Evolutionary conservation across 164 flowering plant species (phyloP).

Genomic region (Santalum album): DNA sequence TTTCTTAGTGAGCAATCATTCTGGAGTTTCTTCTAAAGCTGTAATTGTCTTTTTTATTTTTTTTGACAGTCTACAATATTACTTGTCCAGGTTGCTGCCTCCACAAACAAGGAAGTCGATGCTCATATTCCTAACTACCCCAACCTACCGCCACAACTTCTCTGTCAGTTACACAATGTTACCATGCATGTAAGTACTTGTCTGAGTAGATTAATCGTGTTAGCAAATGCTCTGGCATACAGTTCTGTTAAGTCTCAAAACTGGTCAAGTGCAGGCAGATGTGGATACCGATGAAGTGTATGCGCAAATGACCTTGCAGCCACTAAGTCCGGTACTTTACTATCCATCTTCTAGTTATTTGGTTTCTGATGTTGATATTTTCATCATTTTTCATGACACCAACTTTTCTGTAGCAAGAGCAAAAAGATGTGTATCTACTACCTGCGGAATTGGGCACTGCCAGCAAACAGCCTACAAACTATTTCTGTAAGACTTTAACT

Average conservation of each 20-base stretch:
- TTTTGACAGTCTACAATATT: too few relatives aligned
- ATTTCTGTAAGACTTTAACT: slow-evolving; percentile 85
- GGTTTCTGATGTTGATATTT: not conserved
- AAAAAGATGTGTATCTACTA: slow-evolving; percentile 64
- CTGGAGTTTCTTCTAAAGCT: too few relatives aligned
- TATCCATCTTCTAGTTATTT: not conserved
- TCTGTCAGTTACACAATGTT: slow-evolving; percentile 87
- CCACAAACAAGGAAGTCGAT: slow-evolving; percentile 86
- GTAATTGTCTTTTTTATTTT: not conserved
- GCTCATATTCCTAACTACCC: slow-evolving; percentile 84
- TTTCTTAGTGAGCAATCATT: too few relatives aligned
- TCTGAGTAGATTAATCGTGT: too few relatives aligned
- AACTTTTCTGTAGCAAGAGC: slow-evolving; percentile 73
- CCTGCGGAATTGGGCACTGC: slow-evolving; percentile 68
- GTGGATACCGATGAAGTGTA: slow-evolving; percentile 90
- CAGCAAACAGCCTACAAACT: slow-evolving; percentile 84
- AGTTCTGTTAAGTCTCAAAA: slow-evolving; percentile 8
- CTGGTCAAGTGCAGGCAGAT: slow-evolving; percentile 61
- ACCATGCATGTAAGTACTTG: slow-evolving; percentile 80
- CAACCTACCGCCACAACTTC: slow-evolving; percentile 78
- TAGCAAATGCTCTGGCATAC: too few relatives aligned
- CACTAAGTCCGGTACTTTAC: slow-evolving; percentile 57
- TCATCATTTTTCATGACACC: not conserved
- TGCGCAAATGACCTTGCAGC: slow-evolving; percentile 95
- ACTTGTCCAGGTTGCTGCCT: slow-evolving; percentile 83